Conservation (phyloP, 1,139 yeast genomes). For the Debaryomyces coudertii region DNA sequence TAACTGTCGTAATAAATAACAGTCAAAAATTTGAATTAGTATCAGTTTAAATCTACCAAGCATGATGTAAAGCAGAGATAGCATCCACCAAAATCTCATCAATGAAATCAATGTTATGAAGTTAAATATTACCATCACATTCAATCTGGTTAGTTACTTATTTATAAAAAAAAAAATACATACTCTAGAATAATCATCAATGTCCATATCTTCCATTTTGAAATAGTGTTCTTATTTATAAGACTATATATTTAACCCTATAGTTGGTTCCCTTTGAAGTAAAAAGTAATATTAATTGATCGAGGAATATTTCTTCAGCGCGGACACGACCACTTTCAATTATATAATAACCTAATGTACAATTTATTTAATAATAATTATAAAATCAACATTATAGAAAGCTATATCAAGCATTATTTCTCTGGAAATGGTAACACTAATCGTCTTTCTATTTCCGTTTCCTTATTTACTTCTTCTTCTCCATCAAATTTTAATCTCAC, state of each 20-base stretch:
- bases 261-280: neutral
- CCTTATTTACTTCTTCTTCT: slow-evolving; percentile 95
- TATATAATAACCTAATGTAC: slow-evolving; percentile 1
- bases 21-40: neutral
- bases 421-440: slow-evolving; percentile 78
- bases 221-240: neutral
- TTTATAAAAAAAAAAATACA: slow-evolving; percentile 23
- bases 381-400: neutral
- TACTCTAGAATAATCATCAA: slow-evolving; percentile 59
- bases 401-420: slow-evolving; percentile 18
- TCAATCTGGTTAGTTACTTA: slow-evolving; percentile 8
- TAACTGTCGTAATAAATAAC: neutral
- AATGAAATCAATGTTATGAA: slow-evolving; percentile 1
- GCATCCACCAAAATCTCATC: slow-evolving; percentile 3
- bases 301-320: slow-evolving; percentile 7
- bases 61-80: slow-evolving; percentile 5
- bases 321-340: slow-evolving; percentile 9
- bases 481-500: slow-evolving; percentile 91
- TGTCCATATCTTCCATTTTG: slow-evolving; percentile 55
- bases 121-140: slow-evolving; percentile 9
- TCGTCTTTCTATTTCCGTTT: slow-evolving; percentile 87
- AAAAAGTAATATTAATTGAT: neutral
- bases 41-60: neutral
- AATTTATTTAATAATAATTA: neutral
- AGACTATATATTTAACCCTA: neutral